Conservation (phyloP, 208 protist species). For the Vickermania ingenoplastis region DNA sequence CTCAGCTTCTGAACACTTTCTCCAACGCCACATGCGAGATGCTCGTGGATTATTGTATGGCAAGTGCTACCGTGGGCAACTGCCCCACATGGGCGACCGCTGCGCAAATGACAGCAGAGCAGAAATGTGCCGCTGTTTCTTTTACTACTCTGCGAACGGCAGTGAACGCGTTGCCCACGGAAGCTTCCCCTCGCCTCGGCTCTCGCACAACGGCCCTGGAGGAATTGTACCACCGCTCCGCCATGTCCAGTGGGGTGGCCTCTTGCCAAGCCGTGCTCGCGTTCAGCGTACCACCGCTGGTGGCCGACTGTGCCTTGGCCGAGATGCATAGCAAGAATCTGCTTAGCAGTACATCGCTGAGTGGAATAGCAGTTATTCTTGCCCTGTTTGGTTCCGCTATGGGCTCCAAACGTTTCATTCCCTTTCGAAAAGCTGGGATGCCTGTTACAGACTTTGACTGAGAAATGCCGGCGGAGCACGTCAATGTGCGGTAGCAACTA, state of each 20-base stretch:
- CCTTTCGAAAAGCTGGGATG: slow-evolving; percentile 14
- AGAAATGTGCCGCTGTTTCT: too few species aligned
- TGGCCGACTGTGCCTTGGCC: slow-evolving; percentile 10
- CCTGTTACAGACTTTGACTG: slow-evolving; percentile 17
- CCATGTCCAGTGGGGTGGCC: not conserved
- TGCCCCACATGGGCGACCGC: too few species aligned
- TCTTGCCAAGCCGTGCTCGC: not conserved
- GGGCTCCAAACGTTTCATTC: slow-evolving; percentile 45
- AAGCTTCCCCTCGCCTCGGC: too few species aligned
- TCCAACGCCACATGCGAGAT: not conserved
- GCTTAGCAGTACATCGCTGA: slow-evolving; percentile 14
- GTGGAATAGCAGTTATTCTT: slow-evolving; percentile 13
- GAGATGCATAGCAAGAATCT: slow-evolving; percentile 2
- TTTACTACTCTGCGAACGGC: too few species aligned
- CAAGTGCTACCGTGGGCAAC: too few species aligned
- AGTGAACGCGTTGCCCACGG: too few species aligned
- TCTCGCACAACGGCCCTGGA: not conserved
- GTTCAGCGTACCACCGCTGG: slow-evolving; percentile 12
- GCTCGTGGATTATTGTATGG: not conserved
- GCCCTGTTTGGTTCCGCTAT: slow-evolving; percentile 19
- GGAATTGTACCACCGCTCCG: not conserved
- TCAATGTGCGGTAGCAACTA: too few species aligned
- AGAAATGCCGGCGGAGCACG: too few species aligned
- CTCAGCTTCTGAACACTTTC: too few species aligned
- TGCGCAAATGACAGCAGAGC: too few species aligned